Evolutionary conservation across 177 flowering plant species (phyloP).

Genomic region (Vitis hybrid): DNA sequence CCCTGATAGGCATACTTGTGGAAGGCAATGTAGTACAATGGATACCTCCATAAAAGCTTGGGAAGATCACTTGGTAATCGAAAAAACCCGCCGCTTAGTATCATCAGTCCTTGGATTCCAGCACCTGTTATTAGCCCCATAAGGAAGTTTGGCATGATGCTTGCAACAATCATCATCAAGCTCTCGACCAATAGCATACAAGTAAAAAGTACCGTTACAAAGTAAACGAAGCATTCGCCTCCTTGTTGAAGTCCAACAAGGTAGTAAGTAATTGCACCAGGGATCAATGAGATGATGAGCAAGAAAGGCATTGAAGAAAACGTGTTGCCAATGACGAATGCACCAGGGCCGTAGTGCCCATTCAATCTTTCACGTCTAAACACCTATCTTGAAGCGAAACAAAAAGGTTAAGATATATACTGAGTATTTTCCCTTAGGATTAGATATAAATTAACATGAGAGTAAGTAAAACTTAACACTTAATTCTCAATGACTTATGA

Average conservation of each 20-base stretch:
- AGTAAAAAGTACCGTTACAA: not conserved
- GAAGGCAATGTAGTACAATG: no score
- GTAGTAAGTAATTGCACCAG: conserved; percentile 7
- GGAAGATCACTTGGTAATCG: no score
- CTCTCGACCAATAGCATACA: conserved; percentile 7
- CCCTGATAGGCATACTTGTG: no score
- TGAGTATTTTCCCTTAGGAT: no score
- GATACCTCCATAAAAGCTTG: no score
- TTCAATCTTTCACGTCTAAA: conserved; percentile 10
- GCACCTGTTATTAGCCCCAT: conserved; percentile 11
- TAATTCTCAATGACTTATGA: no score
- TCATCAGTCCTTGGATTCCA: not conserved
- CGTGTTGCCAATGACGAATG: conserved; percentile 2
- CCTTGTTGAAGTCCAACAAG: conserved; percentile 1
- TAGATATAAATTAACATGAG: no score
- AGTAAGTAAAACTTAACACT: no score
- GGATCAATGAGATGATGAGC: conserved; percentile 1
- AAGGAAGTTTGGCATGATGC: conserved; percentile 7
- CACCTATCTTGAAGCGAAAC: not conserved
- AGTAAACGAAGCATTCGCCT: not conserved
- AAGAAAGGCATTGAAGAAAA: conserved; percentile 2
- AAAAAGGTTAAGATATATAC: no score
- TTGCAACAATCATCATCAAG: conserved; percentile 11
- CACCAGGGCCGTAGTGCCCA: conserved; percentile 7
- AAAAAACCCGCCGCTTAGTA: no score